A percentile compares a stretch with the other conserved stretches of the same genome.
phyloP scores from a whole-genome alignment of 768 basidiomycete species.

The Lactarius trivialis region DNA sequence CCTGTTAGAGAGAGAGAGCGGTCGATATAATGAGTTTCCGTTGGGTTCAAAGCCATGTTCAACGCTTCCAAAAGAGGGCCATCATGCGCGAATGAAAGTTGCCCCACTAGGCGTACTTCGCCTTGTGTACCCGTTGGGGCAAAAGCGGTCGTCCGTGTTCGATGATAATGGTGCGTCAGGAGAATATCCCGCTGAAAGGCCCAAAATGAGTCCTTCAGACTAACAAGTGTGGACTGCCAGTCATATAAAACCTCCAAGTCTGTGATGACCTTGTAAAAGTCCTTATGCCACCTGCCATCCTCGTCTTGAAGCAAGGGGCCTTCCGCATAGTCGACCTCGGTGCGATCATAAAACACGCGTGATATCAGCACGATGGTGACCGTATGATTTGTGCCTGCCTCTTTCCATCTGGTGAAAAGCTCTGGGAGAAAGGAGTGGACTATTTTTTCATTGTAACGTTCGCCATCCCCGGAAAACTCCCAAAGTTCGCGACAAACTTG shows the following conservation, averaged over 20 bases:
- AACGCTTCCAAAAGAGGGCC: slow-evolving; percentile 94
- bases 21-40: slow-evolving; percentile 93
- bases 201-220: slow-evolving; percentile 85
- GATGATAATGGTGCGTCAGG: slow-evolving; percentile 83
- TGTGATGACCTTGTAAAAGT: slow-evolving; percentile 93
- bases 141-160: slow-evolving; percentile 37
- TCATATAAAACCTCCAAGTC: slow-evolving; percentile 85
- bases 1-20: slow-evolving; percentile 90
- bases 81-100: slow-evolving; percentile 82
- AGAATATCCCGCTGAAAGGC: slow-evolving; percentile 89
- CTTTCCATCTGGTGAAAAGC: slow-evolving; percentile 79
- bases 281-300: slow-evolving; percentile 80
- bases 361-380: slow-evolving; percentile 94
- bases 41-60: slow-evolving; percentile 87
- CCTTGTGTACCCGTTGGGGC: slow-evolving; percentile 36
- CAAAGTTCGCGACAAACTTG: slow-evolving; percentile 95
- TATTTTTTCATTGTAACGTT: slow-evolving; percentile 95
- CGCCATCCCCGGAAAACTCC: slow-evolving; percentile 96
- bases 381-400: slow-evolving; percentile 82
- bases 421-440: slow-evolving; percentile 93
- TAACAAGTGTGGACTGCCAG: slow-evolving; percentile 82
- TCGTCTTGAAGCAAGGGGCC: slow-evolving; percentile 76
- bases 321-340: slow-evolving; percentile 75
- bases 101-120: slow-evolving; percentile 67
- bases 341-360: slow-evolving; percentile 79